phyloP scores from a whole-genome alignment of 257 asterid genomes.

The Solanum virginianum region DNA sequence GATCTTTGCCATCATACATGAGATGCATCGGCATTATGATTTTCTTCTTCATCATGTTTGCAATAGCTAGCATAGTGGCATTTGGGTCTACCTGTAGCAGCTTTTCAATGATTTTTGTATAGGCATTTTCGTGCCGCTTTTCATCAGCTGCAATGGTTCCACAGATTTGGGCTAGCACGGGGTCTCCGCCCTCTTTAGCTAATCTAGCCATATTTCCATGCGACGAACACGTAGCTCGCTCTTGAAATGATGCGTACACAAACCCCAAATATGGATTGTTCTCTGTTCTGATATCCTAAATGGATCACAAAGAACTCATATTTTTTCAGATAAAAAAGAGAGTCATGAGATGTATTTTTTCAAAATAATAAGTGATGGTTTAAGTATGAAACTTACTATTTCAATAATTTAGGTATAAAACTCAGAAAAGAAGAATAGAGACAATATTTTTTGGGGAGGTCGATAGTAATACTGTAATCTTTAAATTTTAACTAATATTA shows the following conservation, averaged over 20 bases:
- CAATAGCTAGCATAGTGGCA: slow-evolving; percentile 17
- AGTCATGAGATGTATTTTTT: no score
- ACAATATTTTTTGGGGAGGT: no score
- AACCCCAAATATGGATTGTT: slow-evolving; percentile 23
- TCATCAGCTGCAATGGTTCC: slow-evolving; percentile 18
- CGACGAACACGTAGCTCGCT: neutral
- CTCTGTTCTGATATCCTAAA: slow-evolving; percentile 9
- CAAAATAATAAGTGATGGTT: no score
- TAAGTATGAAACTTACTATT: no score
- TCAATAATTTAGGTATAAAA: no score
- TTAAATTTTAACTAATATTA: no score
- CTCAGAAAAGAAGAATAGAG: no score
- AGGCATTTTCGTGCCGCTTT: neutral
- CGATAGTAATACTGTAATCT: no score
- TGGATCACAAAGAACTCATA: no score
- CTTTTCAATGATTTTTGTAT: slow-evolving; percentile 7
- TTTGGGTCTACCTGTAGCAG: slow-evolving; percentile 19
- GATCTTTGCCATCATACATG: slow-evolving; percentile 19
- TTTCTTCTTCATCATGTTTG: slow-evolving; percentile 21
- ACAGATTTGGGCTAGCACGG: slow-evolving; percentile 17
- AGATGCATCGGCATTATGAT: slow-evolving; percentile 24
- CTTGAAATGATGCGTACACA: slow-evolving; percentile 29
- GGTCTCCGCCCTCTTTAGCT: slow-evolving; percentile 18
- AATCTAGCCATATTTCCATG: slow-evolving; percentile 24
- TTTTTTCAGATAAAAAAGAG: no score